A percentile compares a stretch with the other conserved stretches of the same genome.
Conservation (phyloP, 345 rosid genomes). For the Populus simonii region DNA sequence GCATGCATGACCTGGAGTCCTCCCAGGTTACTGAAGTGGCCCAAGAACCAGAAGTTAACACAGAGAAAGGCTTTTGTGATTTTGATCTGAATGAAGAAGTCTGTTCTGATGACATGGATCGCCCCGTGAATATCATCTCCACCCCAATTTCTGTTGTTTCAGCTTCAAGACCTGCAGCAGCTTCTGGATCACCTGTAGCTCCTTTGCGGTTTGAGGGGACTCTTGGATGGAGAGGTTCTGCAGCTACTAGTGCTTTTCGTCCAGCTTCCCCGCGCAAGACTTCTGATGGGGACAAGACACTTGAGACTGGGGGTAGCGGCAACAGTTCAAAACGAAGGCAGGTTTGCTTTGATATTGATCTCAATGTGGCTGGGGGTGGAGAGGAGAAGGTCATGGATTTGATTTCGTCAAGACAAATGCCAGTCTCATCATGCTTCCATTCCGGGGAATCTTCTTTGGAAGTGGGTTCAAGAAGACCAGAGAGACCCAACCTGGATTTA, state of each 20-base stretch:
- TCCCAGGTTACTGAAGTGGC: constrained; percentile 52
- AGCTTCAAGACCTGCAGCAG: constrained; percentile 55
- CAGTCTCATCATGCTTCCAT: constrained; percentile 47
- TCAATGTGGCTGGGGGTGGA: constrained; percentile 70
- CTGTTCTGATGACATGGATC: constrained; percentile 70
- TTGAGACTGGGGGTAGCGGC: constrained; percentile 34
- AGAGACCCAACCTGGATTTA: constrained; percentile 71
- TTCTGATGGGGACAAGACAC: constrained; percentile 37
- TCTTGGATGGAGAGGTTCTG: constrained; percentile 72
- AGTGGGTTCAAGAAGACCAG: constrained; percentile 51
- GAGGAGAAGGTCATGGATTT: constrained; percentile 58
- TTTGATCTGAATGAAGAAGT: constrained; percentile 89
- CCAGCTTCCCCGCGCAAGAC: constrained; percentile 58
- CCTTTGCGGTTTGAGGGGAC: constrained; percentile 65
- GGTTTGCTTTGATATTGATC: constrained; percentile 65
- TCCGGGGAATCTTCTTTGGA: constrained; percentile 67
- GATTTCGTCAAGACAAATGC: constrained; percentile 44
- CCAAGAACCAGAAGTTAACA: constrained; percentile 46
- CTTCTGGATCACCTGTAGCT: constrained; percentile 55
- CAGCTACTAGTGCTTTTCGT: constrained; percentile 73
- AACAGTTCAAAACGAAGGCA: constrained; percentile 44
- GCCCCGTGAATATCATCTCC: constrained; percentile 37
- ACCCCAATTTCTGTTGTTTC: constrained; percentile 51
- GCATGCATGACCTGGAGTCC: constrained; percentile 48
- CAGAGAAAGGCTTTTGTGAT: constrained; percentile 54